phyloP scores from a whole-genome alignment of 1,139 yeast species.

The Taphrina pruni region DNA sequence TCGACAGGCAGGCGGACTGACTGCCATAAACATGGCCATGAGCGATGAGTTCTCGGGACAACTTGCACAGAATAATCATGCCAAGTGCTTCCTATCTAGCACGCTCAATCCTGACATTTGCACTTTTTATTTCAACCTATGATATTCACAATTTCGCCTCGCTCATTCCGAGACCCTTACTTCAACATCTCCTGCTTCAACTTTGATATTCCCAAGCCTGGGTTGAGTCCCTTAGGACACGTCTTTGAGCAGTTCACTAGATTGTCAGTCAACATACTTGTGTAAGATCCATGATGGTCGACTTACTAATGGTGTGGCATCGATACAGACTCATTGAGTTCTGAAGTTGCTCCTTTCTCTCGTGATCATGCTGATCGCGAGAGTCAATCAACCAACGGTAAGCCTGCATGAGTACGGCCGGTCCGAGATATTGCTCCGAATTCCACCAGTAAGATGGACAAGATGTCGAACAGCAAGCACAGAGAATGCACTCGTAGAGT shows the following conservation, averaged over 20 bases:
- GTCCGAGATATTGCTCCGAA: slow-evolving; percentile 97
- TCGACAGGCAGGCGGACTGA: no score
- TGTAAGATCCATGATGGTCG: background rate
- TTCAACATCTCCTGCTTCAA: slow-evolving; percentile 83
- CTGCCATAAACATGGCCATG: no score
- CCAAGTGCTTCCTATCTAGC: slow-evolving; percentile 6
- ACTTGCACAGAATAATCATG: background rate
- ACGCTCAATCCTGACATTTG: background rate
- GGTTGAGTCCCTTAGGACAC: slow-evolving; percentile 99
- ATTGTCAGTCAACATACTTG: no score
- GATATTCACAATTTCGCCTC: background rate
- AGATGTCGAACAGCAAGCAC: slow-evolving; percentile 98
- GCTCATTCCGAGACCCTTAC: background rate
- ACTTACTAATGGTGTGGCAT: slow-evolving; percentile 72
- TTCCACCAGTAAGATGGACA: slow-evolving; percentile 99
- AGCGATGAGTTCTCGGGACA: no score
- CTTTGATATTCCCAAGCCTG: slow-evolving; percentile 96
- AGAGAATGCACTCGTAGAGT: slow-evolving; percentile 92
- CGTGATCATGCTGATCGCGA: slow-evolving; percentile 84
- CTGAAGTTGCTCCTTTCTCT: slow-evolving; percentile 88
- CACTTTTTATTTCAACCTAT: background rate
- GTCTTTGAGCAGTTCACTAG: slow-evolving; percentile 54
- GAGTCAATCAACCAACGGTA: slow-evolving; percentile 97
- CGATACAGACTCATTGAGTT: slow-evolving; percentile 98
- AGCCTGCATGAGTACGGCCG: slow-evolving; percentile 98